Evolutionary conservation across 1,284 basidiomycete genomes (phyloP), one percentile per base, ranked within the genome.

Genomic region (Cryptococcus sp.): DNA sequence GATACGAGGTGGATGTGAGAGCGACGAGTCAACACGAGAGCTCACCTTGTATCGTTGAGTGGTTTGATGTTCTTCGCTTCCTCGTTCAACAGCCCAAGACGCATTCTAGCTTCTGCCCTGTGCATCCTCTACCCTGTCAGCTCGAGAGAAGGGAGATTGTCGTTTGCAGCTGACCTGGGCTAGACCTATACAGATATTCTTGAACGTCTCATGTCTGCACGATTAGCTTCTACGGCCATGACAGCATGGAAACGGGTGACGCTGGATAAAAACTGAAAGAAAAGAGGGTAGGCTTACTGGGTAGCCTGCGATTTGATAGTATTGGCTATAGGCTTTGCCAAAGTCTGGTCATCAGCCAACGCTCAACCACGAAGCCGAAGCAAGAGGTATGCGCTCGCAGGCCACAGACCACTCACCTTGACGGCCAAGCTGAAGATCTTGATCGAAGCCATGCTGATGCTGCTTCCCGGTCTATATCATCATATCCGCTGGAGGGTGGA

Each of bases 291-390:
- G 5, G 18, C 83, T 59, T 62, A 89, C 87, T 88, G 79, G 56
- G 80, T 82, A 2, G 85, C 87, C 67, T 89, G 87, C 34, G 78
- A 76, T 73, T 85, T 90, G 49, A 91, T 76, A 43, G 78, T 78
- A 45, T 77, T 77, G 37, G 85, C 84, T 58, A 91, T 88, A 35
- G 87, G 87, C 74, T 90, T 90, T 45, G 87, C 87, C 64, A 89
- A 68, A 25, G 86, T 90, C 87, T 89, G 50, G 58, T 50, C 53
- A 53, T n/a, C n/a, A n/a, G n/a, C n/a, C n/a, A n/a, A n/a, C n/a
- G 49, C 45, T 50, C 26, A 22, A 16, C 37, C 32, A 19, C 25
- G 26, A 25, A 16, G 39, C 16, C 22, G 21, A 7, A 10, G n/a
- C 31, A 32, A 24, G 16, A 19, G 32, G 23, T 23, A 33, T 38